Base-by-base conservation (phyloP, 2,329 filamentous ascomycete genomes). In the Cladosporium phlei region DNA sequence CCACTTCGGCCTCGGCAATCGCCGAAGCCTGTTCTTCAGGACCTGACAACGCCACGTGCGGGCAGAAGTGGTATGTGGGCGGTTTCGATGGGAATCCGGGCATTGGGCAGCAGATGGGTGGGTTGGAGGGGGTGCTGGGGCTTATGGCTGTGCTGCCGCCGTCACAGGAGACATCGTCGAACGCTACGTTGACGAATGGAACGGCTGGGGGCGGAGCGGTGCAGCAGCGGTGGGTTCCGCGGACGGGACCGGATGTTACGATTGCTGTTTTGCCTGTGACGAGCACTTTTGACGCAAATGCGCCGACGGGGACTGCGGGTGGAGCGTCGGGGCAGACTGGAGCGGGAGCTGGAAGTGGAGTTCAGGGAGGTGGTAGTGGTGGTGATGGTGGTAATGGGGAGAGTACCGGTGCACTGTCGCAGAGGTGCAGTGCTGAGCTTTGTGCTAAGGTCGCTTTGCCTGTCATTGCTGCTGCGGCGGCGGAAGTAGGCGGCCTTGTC, bases 41-140 rank as follows among this genome's bases (percentile, higher is more conserved):
- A 16, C 47, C 52, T 21, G 62, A 68, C 52, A 65, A 62, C n/a
- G 56, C 54, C 7, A 66, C 66, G 2, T 74, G 72, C 50, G 71
- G 71, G 9, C 63, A 63, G 38, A 69, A 69, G 47, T 75, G 72
- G 71, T 72, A 69, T 50, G 60, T 62, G 5, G 67, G 63, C 9
- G 59, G 55, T 32, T 72, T 59, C 52, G 70, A 74, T 47, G 68
- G 68, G 25, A 62, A 50, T 3, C 59, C 55, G 35, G 70, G 71
- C 20, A 60, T 70, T 5, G 70, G 71, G 5, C 68, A 74, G 51
- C 66, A 73, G 55, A 56, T 74, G 27, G 63, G 62, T 4, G 71
- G 69, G 9, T 50, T 74, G 38, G 70, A 73, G 52, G 66, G 70
- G 19, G 66, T 70, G 4, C 70, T 73, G 50, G 60, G 66, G 5